Percentiles rank a stretch among this genome's conserved stretches.
Evolutionary conservation across 768 basidiomycete genomes (phyloP).

Genomic region (Xerocomellus chrysenteron): DNA sequence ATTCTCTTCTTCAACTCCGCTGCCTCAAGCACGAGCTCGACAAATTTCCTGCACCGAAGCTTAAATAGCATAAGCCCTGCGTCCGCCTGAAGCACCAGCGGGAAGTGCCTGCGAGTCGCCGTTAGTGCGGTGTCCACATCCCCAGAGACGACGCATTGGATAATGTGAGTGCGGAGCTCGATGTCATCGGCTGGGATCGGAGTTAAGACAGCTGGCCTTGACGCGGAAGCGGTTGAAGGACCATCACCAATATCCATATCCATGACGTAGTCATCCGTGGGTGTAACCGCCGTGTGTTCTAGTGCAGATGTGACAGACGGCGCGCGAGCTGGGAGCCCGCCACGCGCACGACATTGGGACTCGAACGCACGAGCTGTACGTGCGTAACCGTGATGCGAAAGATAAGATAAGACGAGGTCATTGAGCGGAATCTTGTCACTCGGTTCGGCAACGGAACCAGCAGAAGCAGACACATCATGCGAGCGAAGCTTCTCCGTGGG

Average conservation of each 20-base stretch:
- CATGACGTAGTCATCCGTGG: slow-evolving; percentile 41
- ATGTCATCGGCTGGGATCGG: slow-evolving; percentile 50
- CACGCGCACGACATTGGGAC: slow-evolving; percentile 40
- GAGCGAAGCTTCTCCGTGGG: slow-evolving; percentile 21
- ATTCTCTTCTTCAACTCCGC: slow-evolving; percentile 67
- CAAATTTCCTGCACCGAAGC: slow-evolving; percentile 80
- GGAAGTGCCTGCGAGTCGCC: slow-evolving; percentile 55
- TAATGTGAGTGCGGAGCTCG: slow-evolving; percentile 66
- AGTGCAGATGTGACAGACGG: slow-evolving; percentile 3
- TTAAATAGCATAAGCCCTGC: slow-evolving; percentile 76
- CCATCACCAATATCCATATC: slow-evolving; percentile 44
- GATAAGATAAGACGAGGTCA: slow-evolving; percentile 74
- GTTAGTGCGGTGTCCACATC: slow-evolving; percentile 69
- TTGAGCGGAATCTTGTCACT: slow-evolving; percentile 61
- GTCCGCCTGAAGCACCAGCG: slow-evolving; percentile 63
- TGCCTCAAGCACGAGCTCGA: slow-evolving; percentile 75
- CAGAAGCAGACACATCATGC: slow-evolving; percentile 5
- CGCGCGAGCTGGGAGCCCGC: slow-evolving; percentile 21
- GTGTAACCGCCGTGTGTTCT: not conserved
- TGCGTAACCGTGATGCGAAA: slow-evolving; percentile 83
- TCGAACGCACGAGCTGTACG: slow-evolving; percentile 69
- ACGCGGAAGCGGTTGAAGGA: slow-evolving; percentile 7
- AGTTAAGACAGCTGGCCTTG: slow-evolving; percentile 9
- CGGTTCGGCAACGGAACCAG: slow-evolving; percentile 38
- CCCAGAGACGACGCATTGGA: slow-evolving; percentile 65